phyloP scores from a whole-genome alignment of 176 grass and related monocot species.

The Zoysia japonica region DNA sequence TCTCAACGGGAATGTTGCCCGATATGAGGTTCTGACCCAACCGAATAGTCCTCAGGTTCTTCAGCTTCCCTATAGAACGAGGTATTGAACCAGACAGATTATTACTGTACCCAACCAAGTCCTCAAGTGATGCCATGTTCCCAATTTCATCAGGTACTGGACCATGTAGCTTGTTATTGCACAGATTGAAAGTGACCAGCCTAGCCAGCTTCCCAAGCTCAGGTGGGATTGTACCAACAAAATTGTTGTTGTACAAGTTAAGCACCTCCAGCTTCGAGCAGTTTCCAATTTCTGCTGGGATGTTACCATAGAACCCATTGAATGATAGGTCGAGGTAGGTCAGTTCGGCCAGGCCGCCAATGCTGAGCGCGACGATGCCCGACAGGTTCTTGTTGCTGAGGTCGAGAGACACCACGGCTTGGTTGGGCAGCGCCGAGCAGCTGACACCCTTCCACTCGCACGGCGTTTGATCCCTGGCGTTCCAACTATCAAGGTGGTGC shows the following conservation, averaged over 20 bases:
- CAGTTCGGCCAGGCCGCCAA: constrained; percentile 61
- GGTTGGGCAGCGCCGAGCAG: constrained; percentile 52
- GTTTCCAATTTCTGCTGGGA: constrained; percentile 69
- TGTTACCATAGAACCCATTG: constrained; percentile 69
- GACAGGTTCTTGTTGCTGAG: constrained; percentile 82
- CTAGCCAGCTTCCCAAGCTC: constrained; percentile 69
- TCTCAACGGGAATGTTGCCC: constrained; percentile 80
- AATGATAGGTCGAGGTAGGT: constrained; percentile 72
- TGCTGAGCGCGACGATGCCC: constrained; percentile 59
- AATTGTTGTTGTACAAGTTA: constrained; percentile 72
- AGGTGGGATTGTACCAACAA: constrained; percentile 55
- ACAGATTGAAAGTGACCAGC: constrained; percentile 68
- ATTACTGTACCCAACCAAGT: constrained; percentile 87
- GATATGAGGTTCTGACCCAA: constrained; percentile 86
- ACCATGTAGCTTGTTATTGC: constrained; percentile 85
- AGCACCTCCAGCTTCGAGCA: constrained; percentile 59
- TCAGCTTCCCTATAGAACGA: constrained; percentile 65
- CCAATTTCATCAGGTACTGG: constrained; percentile 77
- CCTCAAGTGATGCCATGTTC: constrained; percentile 65
- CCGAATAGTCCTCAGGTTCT: constrained; percentile 72
- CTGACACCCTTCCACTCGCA: constrained; percentile 78
- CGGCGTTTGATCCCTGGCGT: constrained; percentile 46
- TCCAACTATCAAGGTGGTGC: constrained; percentile 71
- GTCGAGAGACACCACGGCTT: constrained; percentile 55
- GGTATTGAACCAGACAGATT: constrained; percentile 85